A percentile compares a stretch with the other conserved stretches of the same genome.
Evolutionary conservation across 345 rosid genomes (phyloP).

Genomic region (Camelina neglecta): DNA sequence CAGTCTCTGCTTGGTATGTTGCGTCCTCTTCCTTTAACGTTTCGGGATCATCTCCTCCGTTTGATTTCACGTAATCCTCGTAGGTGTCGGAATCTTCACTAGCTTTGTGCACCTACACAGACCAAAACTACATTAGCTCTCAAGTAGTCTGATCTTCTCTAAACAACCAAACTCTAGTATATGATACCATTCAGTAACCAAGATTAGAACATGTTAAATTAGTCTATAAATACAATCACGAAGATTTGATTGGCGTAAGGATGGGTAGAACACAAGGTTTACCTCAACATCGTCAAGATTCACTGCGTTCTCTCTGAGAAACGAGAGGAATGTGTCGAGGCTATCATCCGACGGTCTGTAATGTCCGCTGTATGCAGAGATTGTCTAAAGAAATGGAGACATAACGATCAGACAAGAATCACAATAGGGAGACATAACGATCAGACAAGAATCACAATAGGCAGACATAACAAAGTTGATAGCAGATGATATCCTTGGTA

Average conservation of each 20-base stretch:
- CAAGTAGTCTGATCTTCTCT: not conserved
- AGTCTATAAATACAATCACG: not conserved
- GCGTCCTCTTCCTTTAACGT: constrained; percentile 38
- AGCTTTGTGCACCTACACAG: constrained; percentile 61
- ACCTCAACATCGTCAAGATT: constrained; percentile 74
- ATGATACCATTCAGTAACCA: constrained; percentile 2
- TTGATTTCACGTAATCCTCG: constrained; percentile 43
- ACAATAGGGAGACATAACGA: not conserved
- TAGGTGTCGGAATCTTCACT: constrained; percentile 70
- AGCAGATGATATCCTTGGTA: too few relatives aligned
- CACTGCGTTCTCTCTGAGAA: constrained; percentile 75
- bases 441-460: not conserved
- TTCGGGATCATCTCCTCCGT: constrained; percentile 37
- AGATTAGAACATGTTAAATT: not conserved
- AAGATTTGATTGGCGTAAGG: not conserved
- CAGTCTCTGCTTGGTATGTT: constrained; percentile 34
- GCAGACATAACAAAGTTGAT: not conserved
- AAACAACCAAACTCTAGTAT: not conserved
- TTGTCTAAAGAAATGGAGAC: constrained; percentile 56
- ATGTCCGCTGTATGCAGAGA: constrained; percentile 94
- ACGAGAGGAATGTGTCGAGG: constrained; percentile 60
- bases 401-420: constrained; percentile 8
- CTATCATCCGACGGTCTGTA: constrained; percentile 82
- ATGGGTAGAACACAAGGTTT: constrained; percentile 27
- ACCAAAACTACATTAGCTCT: constrained; percentile 7